These are phyloP conservation scores for Lithospermum erythrorhizon DNA, from an alignment of 257 asterid species.

Conservation along the genomic window DNA sequence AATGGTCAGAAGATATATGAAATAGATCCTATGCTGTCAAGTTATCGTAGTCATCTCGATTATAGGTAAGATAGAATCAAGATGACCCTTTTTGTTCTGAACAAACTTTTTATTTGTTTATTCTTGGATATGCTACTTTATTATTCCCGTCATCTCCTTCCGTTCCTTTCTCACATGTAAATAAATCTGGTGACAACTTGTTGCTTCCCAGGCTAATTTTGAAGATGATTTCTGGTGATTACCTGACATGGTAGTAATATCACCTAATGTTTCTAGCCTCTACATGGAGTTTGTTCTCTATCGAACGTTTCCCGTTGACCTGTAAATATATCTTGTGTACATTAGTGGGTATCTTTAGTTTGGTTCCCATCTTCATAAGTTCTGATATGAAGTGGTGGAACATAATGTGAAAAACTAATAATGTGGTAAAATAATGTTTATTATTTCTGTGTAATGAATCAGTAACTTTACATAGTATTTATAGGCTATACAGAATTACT, in stretches of 20 bases:
- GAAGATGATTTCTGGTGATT: not conserved
- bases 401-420: too few species aligned
- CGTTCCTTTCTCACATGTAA: not conserved
- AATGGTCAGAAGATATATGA: constrained; percentile 56
- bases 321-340: not conserved
- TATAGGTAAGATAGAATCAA: constrained; percentile 43
- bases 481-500: too few species aligned
- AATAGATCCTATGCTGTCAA: constrained; percentile 71
- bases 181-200: not conserved
- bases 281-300: not conserved
- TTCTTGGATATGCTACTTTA: not conserved
- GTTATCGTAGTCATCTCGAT: constrained; percentile 62
- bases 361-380: not conserved
- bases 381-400: not conserved
- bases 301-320: not conserved
- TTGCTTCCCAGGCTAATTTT: not conserved
- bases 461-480: too few species aligned
- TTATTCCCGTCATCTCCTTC: not conserved
- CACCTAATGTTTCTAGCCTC: not conserved
- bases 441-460: too few species aligned
- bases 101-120: not conserved
- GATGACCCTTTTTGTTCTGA: not conserved
- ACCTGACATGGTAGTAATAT: not conserved
- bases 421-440: too few species aligned
- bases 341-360: not conserved